Base-by-base conservation (phyloP, 192 early-diverging fungal species). In the Helicostylum pulchrum region DNA sequence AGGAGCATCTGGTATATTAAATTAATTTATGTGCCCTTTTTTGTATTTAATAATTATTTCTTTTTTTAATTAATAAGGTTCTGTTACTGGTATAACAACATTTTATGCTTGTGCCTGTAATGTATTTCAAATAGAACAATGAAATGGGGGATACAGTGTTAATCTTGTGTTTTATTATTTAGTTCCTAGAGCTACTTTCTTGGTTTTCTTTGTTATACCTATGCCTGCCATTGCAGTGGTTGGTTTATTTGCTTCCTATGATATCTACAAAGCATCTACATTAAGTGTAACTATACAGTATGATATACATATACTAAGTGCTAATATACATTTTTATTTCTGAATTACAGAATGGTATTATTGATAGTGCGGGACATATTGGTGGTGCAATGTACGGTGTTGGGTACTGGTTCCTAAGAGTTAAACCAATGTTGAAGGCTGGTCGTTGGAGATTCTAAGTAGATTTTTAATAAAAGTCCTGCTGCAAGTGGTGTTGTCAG, bases 151-250 rank as follows among this genome's bases (percentile, higher is more conserved):
- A 26, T 39, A 9, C 9, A 10, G 36, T 39, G 1, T 39, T 19
- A n/a, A 4, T 17, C 17, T 46, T 44, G n/a, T n/a, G n/a, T 32
- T 61, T 26, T 43, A 44, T 52, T 12, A 30, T 49, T 15, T 69
- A 75, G 69, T 68, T 57, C 80, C 80, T n/a, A 45, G 53, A 59
- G 71, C 80, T 2, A 71, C 67, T 4, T 82, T 77, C 36, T 64
- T 79, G 1, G 32, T 82, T 21, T 82, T 82, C 52, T 82, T 82
- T 50, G 69, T 82, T 5, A 68, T 79, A 48, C 78, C 74, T 42
- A 82, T 82, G 78, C 78, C 78, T 12, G 80, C 80, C 3, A 73
- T 73, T 20, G 78, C 68, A 0, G 71, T 79, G 12, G 61, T 78
- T 15, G 80, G 77, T 46, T 46, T 82, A 5, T 77, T 79, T 61